Percentiles rank a stretch among this genome's conserved stretches.
These are phyloP conservation scores for Sugiyamaella americana DNA, from an alignment of 805 yeast species.

Conservation along the genomic window DNA sequence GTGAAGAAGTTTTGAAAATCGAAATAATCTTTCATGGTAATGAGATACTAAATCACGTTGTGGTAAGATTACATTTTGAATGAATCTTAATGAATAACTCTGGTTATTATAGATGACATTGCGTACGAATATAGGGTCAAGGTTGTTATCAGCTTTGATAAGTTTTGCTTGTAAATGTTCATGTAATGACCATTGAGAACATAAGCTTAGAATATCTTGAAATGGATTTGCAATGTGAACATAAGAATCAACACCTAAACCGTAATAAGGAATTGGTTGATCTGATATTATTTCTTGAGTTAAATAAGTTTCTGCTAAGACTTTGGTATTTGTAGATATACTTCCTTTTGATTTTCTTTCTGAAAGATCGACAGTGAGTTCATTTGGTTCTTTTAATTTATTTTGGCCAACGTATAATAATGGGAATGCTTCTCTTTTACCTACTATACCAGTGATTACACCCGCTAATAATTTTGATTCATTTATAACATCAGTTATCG, in stretches of 20 bases:
- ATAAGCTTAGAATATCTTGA: conserved; percentile 26
- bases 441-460: not conserved
- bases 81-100: not conserved
- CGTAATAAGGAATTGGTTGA: conserved; percentile 26
- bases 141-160: not conserved
- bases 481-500: not conserved
- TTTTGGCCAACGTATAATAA: not conserved
- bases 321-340: conserved; percentile 3
- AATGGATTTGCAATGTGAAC: conserved; percentile 29
- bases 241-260: conserved; percentile 27
- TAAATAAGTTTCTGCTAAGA: conserved; percentile 17
- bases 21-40: conserved; percentile 26
- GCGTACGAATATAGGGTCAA: not conserved
- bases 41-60: conserved; percentile 17
- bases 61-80: conserved; percentile 1
- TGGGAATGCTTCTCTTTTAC: not conserved
- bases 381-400: not conserved
- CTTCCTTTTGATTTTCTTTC: conserved; percentile 4
- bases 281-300: conserved; percentile 21
- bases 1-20: conserved; percentile 15
- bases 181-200: conserved; percentile 24
- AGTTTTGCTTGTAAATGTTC: not conserved
- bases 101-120: not conserved
- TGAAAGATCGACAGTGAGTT: not conserved
- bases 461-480: not conserved